Conservation (phyloP, 139 green algal species). For the Yamagishiella unicocca region DNA sequence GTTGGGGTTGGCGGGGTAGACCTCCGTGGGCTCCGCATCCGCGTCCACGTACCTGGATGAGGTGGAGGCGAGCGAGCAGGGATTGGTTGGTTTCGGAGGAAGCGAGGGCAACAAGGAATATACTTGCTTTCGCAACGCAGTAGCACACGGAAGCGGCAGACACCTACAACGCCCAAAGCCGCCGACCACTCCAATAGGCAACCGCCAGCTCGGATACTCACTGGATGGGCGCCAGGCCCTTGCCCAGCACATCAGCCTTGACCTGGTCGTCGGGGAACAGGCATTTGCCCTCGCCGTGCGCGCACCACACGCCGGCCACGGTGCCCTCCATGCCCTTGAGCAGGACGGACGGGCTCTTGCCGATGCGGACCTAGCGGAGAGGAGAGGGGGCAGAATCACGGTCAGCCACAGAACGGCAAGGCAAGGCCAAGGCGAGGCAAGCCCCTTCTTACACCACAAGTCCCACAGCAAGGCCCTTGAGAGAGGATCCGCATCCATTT, state of each 20-base stretch:
- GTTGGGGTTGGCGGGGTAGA: constrained; percentile 98
- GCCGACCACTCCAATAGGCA: no score
- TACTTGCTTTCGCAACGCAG: no score
- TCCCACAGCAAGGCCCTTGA: no score
- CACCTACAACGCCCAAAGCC: no score
- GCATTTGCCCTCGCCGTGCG: constrained; percentile 95
- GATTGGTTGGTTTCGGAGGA: no score
- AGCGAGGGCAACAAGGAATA: no score
- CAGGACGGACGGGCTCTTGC: constrained; percentile 88
- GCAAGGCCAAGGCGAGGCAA: no score
- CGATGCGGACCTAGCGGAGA: constrained; percentile 82
- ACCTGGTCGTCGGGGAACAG: constrained; percentile 91
- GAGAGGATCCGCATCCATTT: no score
- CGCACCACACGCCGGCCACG: constrained; percentile 94
- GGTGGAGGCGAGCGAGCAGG: no score
- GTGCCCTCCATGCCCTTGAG: constrained; percentile 92
- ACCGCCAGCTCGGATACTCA: no score
- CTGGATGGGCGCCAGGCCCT: constrained; percentile 87
- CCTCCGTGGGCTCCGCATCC: constrained; percentile 76
- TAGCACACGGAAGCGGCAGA: constrained; percentile 82
- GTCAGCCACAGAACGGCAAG: no score
- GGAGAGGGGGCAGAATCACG: constrained; percentile 13
- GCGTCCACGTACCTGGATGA: constrained; percentile 82
- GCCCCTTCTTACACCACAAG: no score
- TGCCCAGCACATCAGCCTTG: constrained; percentile 68